Conservation (phyloP, 108 stramenopile species). For the Nitzschia inconspicua region DNA sequence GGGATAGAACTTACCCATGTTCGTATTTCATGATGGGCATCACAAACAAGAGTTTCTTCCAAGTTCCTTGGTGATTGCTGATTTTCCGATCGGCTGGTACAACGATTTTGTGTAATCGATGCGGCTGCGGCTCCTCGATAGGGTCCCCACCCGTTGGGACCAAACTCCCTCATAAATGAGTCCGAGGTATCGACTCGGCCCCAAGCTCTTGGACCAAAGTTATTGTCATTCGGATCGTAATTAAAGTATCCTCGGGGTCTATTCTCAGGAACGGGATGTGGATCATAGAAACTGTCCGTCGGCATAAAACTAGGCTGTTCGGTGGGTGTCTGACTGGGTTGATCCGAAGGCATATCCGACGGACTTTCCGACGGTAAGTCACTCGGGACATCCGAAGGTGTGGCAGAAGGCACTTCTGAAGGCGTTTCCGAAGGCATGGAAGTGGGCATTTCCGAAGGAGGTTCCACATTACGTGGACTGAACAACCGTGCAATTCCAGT, state of each 20-base stretch:
- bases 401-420: not conserved
- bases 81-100: too few relatives aligned
- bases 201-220: not conserved
- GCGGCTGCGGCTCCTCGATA: too few relatives aligned
- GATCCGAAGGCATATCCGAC: not conserved
- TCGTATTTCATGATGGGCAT: not conserved
- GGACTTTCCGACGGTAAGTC: not conserved
- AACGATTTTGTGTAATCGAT: too few relatives aligned
- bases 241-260: not conserved
- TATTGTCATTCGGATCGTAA: not conserved
- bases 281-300: not conserved
- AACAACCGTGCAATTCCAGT: too few relatives aligned
- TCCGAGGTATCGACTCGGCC: not conserved
- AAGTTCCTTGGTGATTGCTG: too few relatives aligned
- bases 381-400: not conserved
- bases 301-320: not conserved
- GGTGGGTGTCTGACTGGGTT: not conserved
- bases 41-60: too few relatives aligned
- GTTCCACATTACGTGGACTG: too few relatives aligned
- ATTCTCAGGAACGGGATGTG: not conserved
- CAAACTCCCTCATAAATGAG: not conserved
- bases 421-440: not conserved
- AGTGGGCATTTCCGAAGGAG: not conserved
- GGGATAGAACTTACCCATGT: not conserved
- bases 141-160: not conserved